phyloP scores from a whole-genome alignment of 495 filamentous ascomycete genomes.

The Clavariopsis aquatica region DNA sequence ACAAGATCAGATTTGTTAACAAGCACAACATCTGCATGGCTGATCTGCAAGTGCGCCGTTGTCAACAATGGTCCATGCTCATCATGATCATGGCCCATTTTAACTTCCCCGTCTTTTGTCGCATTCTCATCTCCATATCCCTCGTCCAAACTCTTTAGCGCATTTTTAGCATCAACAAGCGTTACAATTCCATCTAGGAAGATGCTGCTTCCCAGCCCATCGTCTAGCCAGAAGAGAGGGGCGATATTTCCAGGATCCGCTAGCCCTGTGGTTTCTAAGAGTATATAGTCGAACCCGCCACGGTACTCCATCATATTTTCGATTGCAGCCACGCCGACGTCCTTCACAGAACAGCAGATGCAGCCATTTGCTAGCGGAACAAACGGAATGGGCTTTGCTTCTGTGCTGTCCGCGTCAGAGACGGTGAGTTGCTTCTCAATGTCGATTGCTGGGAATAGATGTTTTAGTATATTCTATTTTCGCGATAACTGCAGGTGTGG shows the following conservation, averaged over 20 bases:
- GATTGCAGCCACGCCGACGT: constrained; percentile 86
- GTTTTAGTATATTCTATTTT: not conserved
- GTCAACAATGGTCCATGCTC: constrained; percentile 68
- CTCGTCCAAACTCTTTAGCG: constrained; percentile 77
- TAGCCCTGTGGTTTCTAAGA: constrained; percentile 93
- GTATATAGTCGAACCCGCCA: constrained; percentile 94
- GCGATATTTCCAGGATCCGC: constrained; percentile 96
- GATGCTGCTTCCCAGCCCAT: constrained; percentile 88
- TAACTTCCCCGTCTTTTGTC: not conserved
- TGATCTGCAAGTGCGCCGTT: constrained; percentile 93
- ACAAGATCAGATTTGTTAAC: constrained; percentile 95
- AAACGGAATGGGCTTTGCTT: constrained; percentile 25
- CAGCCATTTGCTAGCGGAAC: constrained; percentile 81
- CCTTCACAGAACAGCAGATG: constrained; percentile 98
- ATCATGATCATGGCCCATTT: constrained; percentile 53
- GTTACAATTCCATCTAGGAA: constrained; percentile 97
- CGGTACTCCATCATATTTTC: constrained; percentile 95
- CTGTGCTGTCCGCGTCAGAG: constrained; percentile 53
- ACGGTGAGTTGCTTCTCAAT: constrained; percentile 93
- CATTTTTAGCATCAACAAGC: constrained; percentile 92
- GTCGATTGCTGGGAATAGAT: constrained; percentile 65
- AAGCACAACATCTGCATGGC: constrained; percentile 93
- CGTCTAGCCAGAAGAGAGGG: constrained; percentile 95
- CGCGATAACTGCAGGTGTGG: not conserved
- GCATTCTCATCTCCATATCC: constrained; percentile 41